These are phyloP conservation scores for Chenopodium formosanum DNA, from an alignment of 148 eudicot species.

Conservation along the genomic window DNA sequence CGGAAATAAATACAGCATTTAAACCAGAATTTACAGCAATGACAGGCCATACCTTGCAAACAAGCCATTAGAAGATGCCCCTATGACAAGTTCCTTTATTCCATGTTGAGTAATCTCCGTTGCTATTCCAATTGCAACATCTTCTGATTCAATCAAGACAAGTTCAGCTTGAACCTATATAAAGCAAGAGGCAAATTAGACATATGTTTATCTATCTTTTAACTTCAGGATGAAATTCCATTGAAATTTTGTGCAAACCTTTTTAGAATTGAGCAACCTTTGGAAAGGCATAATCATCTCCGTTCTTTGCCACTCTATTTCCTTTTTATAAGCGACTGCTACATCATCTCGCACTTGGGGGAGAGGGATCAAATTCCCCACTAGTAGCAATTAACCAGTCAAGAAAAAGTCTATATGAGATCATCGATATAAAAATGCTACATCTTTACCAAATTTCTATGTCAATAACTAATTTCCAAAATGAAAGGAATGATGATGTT, in stretches of 20 bases:
- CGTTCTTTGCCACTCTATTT: constrained; percentile 68
- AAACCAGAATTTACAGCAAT: background rate
- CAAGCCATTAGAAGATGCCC: constrained; percentile 70
- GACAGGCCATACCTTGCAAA: constrained; percentile 62
- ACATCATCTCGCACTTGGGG: constrained; percentile 75
- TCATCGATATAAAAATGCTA: background rate
- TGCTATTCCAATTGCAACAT: constrained; percentile 50
- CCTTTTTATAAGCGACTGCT: constrained; percentile 63
- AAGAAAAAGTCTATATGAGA: constrained; percentile 6
- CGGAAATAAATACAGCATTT: background rate
- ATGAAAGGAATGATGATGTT: background rate
- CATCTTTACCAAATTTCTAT: background rate
- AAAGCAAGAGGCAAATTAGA: background rate
- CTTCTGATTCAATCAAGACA: constrained; percentile 72
- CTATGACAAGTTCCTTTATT: constrained; percentile 70
- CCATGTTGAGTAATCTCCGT: constrained; percentile 35
- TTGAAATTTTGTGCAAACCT: constrained; percentile 34
- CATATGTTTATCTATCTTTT: background rate
- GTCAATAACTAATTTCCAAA: background rate
- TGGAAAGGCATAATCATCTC: constrained; percentile 68
- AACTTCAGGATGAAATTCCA: background rate
- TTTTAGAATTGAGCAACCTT: constrained; percentile 39
- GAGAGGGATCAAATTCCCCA: constrained; percentile 76
- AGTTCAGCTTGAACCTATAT: constrained; percentile 69
- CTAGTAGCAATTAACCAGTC: constrained; percentile 31